A percentile compares a stretch with the other conserved stretches of the same genome.
Evolutionary conservation across 108 stramenopile species (phyloP).

Genomic region (Licmophora abbreviata): DNA sequence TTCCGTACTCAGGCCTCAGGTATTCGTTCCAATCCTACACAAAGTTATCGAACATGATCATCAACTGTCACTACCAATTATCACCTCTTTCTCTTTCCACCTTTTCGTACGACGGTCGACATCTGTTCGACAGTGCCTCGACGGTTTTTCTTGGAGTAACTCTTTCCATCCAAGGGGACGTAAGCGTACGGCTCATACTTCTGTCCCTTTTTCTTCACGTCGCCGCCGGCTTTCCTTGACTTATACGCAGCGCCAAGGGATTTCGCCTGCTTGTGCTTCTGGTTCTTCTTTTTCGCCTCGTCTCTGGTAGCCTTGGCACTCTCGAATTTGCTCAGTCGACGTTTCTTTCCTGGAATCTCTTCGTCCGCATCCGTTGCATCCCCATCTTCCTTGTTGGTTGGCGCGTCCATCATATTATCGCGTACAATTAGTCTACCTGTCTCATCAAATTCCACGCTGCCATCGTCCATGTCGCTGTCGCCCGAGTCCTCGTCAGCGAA

Average conservation of each 20-base stretch:
- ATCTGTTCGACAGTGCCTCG: conserved; percentile 74
- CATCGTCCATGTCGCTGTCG: conserved; percentile 62
- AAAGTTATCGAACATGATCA: neutral
- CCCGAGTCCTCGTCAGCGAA: conserved; percentile 39
- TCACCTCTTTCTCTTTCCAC: conserved; percentile 46
- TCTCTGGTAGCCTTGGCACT: conserved; percentile 25
- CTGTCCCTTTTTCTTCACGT: conserved; percentile 83
- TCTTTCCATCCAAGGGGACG: conserved; percentile 83
- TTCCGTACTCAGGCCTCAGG: too few species aligned
- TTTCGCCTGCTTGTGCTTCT: conserved; percentile 14
- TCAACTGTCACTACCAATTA: conserved; percentile 6
- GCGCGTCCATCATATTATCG: conserved; percentile 18
- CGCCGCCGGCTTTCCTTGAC: conserved; percentile 87
- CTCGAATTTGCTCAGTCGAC: conserved; percentile 42
- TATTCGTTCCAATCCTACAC: too few species aligned
- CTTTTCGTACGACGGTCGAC: conserved; percentile 67
- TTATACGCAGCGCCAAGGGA: conserved; percentile 79
- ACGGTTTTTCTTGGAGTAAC: conserved; percentile 81
- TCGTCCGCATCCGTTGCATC: conserved; percentile 4
- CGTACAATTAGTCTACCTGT: conserved; percentile 63
- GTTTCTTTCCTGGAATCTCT: conserved; percentile 19
- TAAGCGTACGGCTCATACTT: conserved; percentile 91
- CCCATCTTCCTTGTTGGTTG: conserved; percentile 5
- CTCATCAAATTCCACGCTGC: conserved; percentile 63
- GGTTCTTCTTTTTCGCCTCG: conserved; percentile 18